Evolutionary conservation across 306 rosid genomes (phyloP), one percentile per base, ranked within the genome.

Genomic region (Acacia acuminata): DNA sequence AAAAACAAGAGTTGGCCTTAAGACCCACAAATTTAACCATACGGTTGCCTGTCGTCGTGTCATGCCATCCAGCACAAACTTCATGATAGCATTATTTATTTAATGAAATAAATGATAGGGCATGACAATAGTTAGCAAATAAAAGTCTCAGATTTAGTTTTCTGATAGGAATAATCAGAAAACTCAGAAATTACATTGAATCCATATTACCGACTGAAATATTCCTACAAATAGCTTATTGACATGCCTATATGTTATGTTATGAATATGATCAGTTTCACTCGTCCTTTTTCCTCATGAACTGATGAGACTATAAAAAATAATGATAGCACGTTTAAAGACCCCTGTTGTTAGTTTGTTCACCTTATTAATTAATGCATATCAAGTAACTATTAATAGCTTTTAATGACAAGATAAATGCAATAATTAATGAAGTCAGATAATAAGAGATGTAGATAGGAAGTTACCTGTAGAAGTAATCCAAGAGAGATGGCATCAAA

Each of bases 401-500:
- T 51, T 53, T 77, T 25, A 71, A 15, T 76, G 44, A n/a, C 68
- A 51, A 70, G 22, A 55, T 58, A 71, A 81, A 79, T 81, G 74
- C 80, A 47, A 22, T 42, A 55, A 22, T 34, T 55, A 5, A 63
- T 71, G 77, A 38, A 63, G 71, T 60, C 22, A 38, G 81, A 44
- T 50, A 47, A n/a, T 32, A 47, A n/a, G 65, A 60, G 40, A 55
- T 7, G 50, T n/a, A 1, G 32, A 12, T 3, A 13, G 9, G 30
- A 20, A 36, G 22, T 79, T 88, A 94, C 98, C 95, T 82, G 87
- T 84, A 88, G 63, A 78, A 83, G 56, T 90, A 82, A 78, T 91
- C 98, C 42, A 87, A 15, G 16, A 91, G 73, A 42, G 97, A 88
- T 9, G 98, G 98, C 75, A 92, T 27, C 79, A 94, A 94, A 51